These are phyloP conservation scores for Scenedesmus sp. DNA, from an alignment of 163 green algal genomes.

Conservation along the genomic window DNA sequence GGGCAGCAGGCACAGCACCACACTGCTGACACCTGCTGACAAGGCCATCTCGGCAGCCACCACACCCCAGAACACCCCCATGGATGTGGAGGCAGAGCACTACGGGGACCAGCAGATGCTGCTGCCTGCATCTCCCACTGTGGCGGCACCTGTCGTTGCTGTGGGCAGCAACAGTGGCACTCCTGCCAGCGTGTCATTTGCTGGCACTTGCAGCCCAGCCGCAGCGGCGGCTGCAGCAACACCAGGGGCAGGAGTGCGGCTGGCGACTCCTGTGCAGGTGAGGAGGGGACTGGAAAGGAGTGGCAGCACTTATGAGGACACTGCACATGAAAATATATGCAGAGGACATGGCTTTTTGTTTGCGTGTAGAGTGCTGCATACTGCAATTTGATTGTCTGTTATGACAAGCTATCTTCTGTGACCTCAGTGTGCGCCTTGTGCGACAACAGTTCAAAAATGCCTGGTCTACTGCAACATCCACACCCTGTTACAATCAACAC, in stretches of 20 bases:
- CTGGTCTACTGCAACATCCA: neutral
- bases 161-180: neutral
- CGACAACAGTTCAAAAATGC: neutral
- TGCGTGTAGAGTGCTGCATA: no score
- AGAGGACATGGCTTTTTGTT: no score
- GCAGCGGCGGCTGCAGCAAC: neutral
- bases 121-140: neutral
- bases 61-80: conserved; percentile 43
- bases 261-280: neutral
- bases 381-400: neutral
- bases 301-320: no score
- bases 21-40: conserved; percentile 25
- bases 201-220: neutral
- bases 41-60: conserved; percentile 10
- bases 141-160: conserved; percentile 8
- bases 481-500: no score
- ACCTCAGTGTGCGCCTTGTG: neutral
- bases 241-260: neutral
- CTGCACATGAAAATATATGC: neutral
- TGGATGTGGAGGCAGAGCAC: conserved; percentile 10
- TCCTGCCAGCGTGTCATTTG: conserved; percentile 20
- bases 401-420: neutral
- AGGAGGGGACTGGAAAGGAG: neutral
- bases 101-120: neutral
- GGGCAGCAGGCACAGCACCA: neutral